Evolutionary conservation across 805 yeast species (phyloP).

Genomic region (Candida glaebosa): DNA sequence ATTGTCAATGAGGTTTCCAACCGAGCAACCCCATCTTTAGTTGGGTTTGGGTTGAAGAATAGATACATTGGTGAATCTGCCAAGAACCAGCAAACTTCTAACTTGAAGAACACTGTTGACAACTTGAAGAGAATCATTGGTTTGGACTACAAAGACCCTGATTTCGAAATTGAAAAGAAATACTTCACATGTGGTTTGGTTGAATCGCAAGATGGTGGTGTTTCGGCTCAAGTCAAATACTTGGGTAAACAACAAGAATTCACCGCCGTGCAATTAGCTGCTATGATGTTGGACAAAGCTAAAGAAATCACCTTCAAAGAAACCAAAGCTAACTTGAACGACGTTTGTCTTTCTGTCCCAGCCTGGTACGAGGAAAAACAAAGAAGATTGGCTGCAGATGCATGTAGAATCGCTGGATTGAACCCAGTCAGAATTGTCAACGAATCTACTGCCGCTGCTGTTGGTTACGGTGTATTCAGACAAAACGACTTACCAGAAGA

Average conservation of each 20-base stretch:
- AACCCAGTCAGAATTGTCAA: slow-evolving; percentile 98
- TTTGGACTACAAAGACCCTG: slow-evolving; percentile 69
- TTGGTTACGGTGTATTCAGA: slow-evolving; percentile 98
- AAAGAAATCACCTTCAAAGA: slow-evolving; percentile 77
- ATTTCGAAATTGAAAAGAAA: slow-evolving; percentile 68
- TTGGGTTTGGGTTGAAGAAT: slow-evolving; percentile 87
- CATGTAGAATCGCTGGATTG: slow-evolving; percentile 92
- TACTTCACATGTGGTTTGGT: slow-evolving; percentile 71
- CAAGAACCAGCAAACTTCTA: slow-evolving; percentile 93
- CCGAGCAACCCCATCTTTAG: slow-evolving; percentile 88
- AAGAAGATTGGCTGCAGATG: slow-evolving; percentile 94
- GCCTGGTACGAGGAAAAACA: slow-evolving; percentile 96
- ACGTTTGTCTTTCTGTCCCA: slow-evolving; percentile 93
- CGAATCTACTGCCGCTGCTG: slow-evolving; percentile 98
- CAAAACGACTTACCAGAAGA: slow-evolving; percentile 89
- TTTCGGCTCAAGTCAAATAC: slow-evolving; percentile 84
- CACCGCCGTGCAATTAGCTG: slow-evolving; percentile 86
- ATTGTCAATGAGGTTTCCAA: slow-evolving; percentile 98
- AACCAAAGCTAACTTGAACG: slow-evolving; percentile 76
- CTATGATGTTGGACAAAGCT: slow-evolving; percentile 91
- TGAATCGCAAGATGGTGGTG: slow-evolving; percentile 65
- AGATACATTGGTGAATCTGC: slow-evolving; percentile 95
- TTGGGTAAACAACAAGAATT: slow-evolving; percentile 75
- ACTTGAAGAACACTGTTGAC: slow-evolving; percentile 93
- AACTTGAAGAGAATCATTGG: slow-evolving; percentile 93